These are phyloP conservation scores for Diaporthe sp. DNA, from an alignment of 2,329 filamentous ascomycete genomes.

Conservation along the genomic window DNA sequence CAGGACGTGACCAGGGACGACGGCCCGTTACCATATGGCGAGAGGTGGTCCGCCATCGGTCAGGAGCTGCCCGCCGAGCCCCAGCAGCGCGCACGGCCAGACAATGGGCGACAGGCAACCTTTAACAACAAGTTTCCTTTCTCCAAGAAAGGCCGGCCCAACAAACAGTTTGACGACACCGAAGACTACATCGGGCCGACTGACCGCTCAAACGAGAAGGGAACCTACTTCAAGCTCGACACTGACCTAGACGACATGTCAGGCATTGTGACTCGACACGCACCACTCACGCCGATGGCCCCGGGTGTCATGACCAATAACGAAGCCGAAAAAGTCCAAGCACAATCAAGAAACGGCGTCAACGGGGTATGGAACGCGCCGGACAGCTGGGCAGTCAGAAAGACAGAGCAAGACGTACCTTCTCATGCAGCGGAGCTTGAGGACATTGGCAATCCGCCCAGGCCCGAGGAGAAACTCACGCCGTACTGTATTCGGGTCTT, in stretches of 20 bases:
- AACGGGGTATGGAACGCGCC: slow-evolving; percentile 89
- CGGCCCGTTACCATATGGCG: slow-evolving; percentile 40
- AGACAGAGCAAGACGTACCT: slow-evolving; percentile 74
- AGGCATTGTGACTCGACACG: slow-evolving; percentile 83
- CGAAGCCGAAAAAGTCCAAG: slow-evolving; percentile 58
- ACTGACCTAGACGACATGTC: slow-evolving; percentile 93
- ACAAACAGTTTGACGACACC: slow-evolving; percentile 63
- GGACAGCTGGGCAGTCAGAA: slow-evolving; percentile 95
- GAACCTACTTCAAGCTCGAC: slow-evolving; percentile 82
- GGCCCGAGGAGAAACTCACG: slow-evolving; percentile 79
- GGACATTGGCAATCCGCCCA: slow-evolving; percentile 75
- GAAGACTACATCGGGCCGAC: slow-evolving; percentile 73
- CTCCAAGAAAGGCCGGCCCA: slow-evolving; percentile 66
- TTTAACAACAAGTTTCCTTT: slow-evolving; percentile 76
- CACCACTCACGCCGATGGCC: slow-evolving; percentile 79
- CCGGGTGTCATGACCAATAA: slow-evolving; percentile 61
- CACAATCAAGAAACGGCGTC: slow-evolving; percentile 49
- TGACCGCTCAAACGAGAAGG: slow-evolving; percentile 64
- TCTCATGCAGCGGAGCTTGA: slow-evolving; percentile 72
- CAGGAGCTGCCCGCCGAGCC: slow-evolving; percentile 22
- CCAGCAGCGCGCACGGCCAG: slow-evolving; percentile 37
- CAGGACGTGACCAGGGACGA: slow-evolving; percentile 59
- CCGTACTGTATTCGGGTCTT: slow-evolving; percentile 97
- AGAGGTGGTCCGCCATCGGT: slow-evolving; percentile 45
- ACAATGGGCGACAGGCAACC: slow-evolving; percentile 59